Base-by-base conservation (phyloP, 495 filamentous ascomycete species). In the Saxispiralis lemnorum region DNA sequence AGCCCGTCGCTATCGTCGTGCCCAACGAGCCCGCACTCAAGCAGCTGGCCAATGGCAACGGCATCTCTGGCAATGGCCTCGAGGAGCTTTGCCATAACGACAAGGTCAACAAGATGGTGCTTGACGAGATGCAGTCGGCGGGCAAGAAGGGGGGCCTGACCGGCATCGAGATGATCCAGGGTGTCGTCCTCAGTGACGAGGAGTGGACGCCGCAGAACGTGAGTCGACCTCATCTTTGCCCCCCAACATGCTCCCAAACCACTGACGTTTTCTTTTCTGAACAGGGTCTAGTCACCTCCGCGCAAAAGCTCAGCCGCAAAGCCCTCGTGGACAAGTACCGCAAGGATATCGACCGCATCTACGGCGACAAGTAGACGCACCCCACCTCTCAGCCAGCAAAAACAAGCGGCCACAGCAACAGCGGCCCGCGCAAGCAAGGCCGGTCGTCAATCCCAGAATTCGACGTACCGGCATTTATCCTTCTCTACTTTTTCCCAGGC, bases 121-220 rank as follows among this genome's bases (percentile, higher is more conserved):
- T 93, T 47, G 78, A 75, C 63, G 80, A 93, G 59, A 70, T 97
- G 35, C 84, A 93, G 62, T 60, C 56, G 21, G 71, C 72, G 1
- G 89, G 88, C 35, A 73, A 71, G 48, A 69, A 73, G 31, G 83
- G 80, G 51, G 83, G 86, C 7, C 67, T 97, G 39, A 68, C 66
- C 14, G 80, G 83, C 17, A 85, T 92, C 51, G 89, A 97, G 66
- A 83, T 95, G 39, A 79, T 97, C 52, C 79, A 84, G 45, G 89
- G 89, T 48, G 84, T 92, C 13, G 84, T 94, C 6, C 59, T 97
- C 57, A 81, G 84, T 1, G 86, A 94, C 49, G 88, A 97, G 61
- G 89, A 97, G 59, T 97, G 89, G 89, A 95, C 81, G 19, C 82
- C 89, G 39, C 81, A 92, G 41, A 96, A 93, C 63, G 88, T 93